phyloP scores from a whole-genome alignment of 2,329 filamentous ascomycete genomes.

The Talaromyces sp. region DNA sequence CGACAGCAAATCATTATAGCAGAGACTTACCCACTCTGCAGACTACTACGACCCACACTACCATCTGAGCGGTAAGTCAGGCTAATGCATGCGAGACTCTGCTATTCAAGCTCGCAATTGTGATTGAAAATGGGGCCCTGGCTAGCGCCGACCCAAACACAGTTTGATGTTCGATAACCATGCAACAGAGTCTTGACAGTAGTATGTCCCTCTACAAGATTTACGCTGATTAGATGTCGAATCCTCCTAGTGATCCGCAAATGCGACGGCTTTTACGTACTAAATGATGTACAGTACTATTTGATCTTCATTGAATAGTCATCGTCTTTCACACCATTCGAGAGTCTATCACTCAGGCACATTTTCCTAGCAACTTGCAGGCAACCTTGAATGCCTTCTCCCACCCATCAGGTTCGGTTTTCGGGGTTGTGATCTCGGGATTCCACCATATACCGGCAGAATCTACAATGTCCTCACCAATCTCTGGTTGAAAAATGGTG shows the following conservation, averaged over 20 bases:
- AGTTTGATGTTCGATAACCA: neutral
- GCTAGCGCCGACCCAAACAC: neutral
- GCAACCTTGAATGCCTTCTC: too few relatives aligned
- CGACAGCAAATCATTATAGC: neutral
- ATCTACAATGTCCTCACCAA: too few relatives aligned
- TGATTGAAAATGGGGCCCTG: neutral
- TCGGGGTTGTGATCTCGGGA: too few relatives aligned
- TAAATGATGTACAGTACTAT: too few relatives aligned
- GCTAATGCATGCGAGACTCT: neutral
- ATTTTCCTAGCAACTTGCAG: too few relatives aligned
- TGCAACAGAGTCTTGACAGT: neutral
- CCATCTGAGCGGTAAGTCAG: neutral
- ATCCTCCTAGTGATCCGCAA: neutral
- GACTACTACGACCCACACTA: constrained; percentile 1
- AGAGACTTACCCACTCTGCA: neutral
- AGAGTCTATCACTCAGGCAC: too few relatives aligned
- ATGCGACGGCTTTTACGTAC: too few relatives aligned
- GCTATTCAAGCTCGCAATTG: constrained; percentile 1
- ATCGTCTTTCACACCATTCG: too few relatives aligned
- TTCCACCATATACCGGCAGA: too few relatives aligned
- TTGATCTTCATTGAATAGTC: too few relatives aligned
- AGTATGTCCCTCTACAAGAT: neutral
- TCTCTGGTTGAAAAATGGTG: neutral
- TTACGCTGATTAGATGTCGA: neutral
- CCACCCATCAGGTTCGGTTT: too few relatives aligned